phyloP scores from a whole-genome alignment of 108 stramenopile genomes.

The Pseudonitzschia pungens region DNA sequence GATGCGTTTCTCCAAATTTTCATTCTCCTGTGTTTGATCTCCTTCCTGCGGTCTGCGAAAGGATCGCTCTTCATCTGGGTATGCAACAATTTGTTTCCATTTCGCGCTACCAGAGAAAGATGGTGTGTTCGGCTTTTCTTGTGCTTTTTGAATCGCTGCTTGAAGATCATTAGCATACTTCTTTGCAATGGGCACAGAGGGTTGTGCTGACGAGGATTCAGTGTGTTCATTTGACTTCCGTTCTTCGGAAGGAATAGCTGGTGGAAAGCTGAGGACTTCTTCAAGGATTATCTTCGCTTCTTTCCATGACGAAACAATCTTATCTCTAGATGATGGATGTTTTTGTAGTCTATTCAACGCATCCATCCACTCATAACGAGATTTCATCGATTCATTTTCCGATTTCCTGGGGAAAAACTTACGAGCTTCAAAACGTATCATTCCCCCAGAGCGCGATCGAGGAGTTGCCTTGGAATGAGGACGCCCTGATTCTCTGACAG shows the following conservation, averaged over 20 bases:
- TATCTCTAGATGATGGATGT: constrained; percentile 14
- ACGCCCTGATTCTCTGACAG: neutral
- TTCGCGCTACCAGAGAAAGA: constrained; percentile 15
- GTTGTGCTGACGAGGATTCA: neutral
- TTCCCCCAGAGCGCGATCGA: neutral
- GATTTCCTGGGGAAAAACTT: neutral
- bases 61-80: constrained; percentile 17
- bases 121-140: neutral
- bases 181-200: neutral
- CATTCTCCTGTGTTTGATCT: constrained; percentile 4
- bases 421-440: too few species aligned
- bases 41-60: constrained; percentile 1
- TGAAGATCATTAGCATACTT: constrained; percentile 16
- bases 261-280: constrained; percentile 27
- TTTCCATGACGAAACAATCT: constrained; percentile 35
- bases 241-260: neutral
- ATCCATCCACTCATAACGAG: constrained; percentile 27
- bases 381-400: constrained; percentile 20
- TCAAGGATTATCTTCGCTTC: constrained; percentile 35
- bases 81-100: constrained; percentile 43
- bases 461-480: neutral
- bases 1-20: neutral
- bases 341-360: constrained; percentile 33
- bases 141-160: neutral
- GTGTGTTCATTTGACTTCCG: neutral